Evolutionary conservation across 495 filamentous ascomycete species (phyloP).

Genomic region (Hypoxylon lienhwacheense): DNA sequence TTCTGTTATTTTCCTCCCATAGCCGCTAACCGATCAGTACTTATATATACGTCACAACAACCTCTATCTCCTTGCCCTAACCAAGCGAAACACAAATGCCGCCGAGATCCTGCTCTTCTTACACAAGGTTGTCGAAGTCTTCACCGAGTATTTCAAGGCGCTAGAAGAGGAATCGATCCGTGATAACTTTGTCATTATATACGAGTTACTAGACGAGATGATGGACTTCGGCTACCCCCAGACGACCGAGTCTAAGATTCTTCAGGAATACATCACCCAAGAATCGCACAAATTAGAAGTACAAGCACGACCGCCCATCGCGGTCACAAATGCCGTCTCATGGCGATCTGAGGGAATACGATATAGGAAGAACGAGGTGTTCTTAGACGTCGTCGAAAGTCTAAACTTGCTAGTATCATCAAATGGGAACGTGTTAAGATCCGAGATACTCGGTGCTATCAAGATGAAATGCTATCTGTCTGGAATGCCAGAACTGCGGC

Average conservation of each 20-base stretch:
- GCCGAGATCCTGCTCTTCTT: conserved; percentile 98
- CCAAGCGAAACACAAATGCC: conserved; percentile 98
- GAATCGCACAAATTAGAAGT: conserved; percentile 98
- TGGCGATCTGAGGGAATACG: conserved; percentile 98
- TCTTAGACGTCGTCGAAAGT: conserved; percentile 95
- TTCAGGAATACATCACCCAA: conserved; percentile 99
- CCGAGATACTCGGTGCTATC: conserved; percentile 94
- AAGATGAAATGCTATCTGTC: conserved; percentile 99
- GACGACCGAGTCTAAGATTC: conserved; percentile 97
- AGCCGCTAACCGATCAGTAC: conserved; percentile 60
- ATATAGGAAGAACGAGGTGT: conserved; percentile 99
- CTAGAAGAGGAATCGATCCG: conserved; percentile 98
- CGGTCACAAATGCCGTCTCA: conserved; percentile 96
- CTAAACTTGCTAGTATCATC: conserved; percentile 94
- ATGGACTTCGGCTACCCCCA: conserved; percentile 99
- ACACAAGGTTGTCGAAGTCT: conserved; percentile 97
- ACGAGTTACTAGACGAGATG: conserved; percentile 99
- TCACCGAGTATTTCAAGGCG: conserved; percentile 99
- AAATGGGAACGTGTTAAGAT: conserved; percentile 93
- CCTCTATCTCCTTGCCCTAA: conserved; percentile 96
- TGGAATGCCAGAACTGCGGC: conserved; percentile 94
- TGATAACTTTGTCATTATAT: conserved; percentile 99
- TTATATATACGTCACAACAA: conserved; percentile 99
- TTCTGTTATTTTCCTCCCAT: neutral
- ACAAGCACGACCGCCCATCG: conserved; percentile 98